A percentile compares a stretch with the other conserved stretches of the same genome.
Conservation (phyloP, 2,329 filamentous ascomycete species). For the Ophiostoma fasciatum region DNA sequence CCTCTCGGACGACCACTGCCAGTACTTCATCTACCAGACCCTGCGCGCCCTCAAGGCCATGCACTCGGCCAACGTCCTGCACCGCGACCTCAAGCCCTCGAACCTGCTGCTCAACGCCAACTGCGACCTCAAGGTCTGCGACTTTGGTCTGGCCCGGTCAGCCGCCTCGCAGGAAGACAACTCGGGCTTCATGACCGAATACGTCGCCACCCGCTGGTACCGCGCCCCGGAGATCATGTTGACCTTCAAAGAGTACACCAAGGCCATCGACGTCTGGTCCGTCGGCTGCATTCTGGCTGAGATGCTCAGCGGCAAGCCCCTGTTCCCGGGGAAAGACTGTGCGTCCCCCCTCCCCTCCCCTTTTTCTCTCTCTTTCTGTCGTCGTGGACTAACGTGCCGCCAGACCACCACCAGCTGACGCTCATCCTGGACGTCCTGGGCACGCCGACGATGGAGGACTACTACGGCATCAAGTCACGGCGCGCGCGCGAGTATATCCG, state of each 20-base stretch:
- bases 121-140: conserved; percentile 97
- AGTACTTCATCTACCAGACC: conserved; percentile 99
- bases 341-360: conserved; percentile 23
- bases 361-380: background rate
- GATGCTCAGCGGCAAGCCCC: conserved; percentile 95
- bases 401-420: conserved; percentile 95
- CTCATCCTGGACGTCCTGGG: conserved; percentile 94
- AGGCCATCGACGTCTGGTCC: conserved; percentile 98
- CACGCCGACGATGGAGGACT: conserved; percentile 98
- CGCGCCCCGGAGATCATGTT: conserved; percentile 99
- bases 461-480: conserved; percentile 98
- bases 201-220: conserved; percentile 97
- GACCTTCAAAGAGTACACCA: conserved; percentile 99
- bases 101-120: conserved; percentile 96
- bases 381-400: background rate
- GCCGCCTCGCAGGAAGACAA: conserved; percentile 97
- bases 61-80: conserved; percentile 97
- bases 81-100: conserved; percentile 93
- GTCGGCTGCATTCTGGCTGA: conserved; percentile 96
- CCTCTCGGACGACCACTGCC: conserved; percentile 96
- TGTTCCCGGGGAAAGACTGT: conserved; percentile 99
- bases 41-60: conserved; percentile 95
- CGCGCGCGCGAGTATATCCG: conserved; percentile 96
- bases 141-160: conserved; percentile 90
- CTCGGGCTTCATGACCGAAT: conserved; percentile 99